A percentile compares a stretch with the other conserved stretches of the same genome.
Evolutionary conservation across 2,329 filamentous ascomycete species (phyloP).

Genomic region (Penicillium sp.): DNA sequence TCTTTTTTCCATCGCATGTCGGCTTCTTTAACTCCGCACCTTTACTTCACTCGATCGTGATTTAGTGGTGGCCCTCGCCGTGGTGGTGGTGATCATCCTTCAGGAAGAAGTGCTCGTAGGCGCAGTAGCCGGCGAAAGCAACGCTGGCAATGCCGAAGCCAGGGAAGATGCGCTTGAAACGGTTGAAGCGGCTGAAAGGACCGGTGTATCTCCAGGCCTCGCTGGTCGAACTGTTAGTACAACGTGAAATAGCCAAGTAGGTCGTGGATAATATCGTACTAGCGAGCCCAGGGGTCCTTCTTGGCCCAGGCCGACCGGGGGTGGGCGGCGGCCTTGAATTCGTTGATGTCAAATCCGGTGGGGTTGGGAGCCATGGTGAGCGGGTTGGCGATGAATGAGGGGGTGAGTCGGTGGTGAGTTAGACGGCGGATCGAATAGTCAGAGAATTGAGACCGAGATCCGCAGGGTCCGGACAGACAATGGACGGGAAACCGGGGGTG

Average conservation of each 20-base stretch:
- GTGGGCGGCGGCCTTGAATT: conserved; percentile 64
- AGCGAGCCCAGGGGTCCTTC: conserved; percentile 55
- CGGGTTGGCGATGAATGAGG: conserved; percentile 46
- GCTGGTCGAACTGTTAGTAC: conserved; percentile 42
- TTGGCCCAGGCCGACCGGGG: conserved; percentile 43
- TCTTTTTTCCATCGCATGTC: too few relatives aligned
- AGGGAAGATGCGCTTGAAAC: conserved; percentile 77
- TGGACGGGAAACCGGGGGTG: too few relatives aligned
- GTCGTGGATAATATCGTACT: too few relatives aligned
- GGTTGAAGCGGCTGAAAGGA: conserved; percentile 76
- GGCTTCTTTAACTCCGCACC: too few relatives aligned
- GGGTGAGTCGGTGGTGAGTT: conserved; percentile 6
- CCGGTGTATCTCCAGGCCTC: conserved; percentile 93
- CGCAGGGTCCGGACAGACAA: too few relatives aligned
- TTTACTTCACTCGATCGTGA: too few relatives aligned
- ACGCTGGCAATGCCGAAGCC: conserved; percentile 87
- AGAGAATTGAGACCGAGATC: too few relatives aligned
- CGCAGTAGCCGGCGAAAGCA: conserved; percentile 81
- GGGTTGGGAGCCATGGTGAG: too few relatives aligned
- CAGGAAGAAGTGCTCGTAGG: conserved; percentile 80
- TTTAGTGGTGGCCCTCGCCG: conserved; percentile 51
- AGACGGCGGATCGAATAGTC: conserved; percentile 20
- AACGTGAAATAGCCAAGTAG: too few relatives aligned
- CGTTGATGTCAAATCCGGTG: conserved; percentile 83
- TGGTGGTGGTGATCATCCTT: conserved; percentile 58